These are phyloP conservation scores for Trichoderma sp. DNA, from an alignment of 2,329 filamentous ascomycete species.

Conservation along the genomic window DNA sequence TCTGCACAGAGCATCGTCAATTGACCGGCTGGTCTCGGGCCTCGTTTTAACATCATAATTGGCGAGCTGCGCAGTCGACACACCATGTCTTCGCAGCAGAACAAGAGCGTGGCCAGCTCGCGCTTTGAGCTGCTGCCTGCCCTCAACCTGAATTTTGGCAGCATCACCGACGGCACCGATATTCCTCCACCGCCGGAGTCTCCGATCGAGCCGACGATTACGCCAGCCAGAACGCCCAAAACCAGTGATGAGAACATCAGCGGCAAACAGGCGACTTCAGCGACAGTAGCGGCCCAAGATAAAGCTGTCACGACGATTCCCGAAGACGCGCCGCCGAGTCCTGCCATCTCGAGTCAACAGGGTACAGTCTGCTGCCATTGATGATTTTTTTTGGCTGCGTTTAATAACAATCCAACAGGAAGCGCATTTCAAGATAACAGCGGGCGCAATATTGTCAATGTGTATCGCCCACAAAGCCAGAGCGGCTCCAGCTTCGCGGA, in stretches of 20 bases:
- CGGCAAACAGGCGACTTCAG: conserved; percentile 27
- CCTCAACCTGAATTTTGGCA: conserved; percentile 62
- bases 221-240: conserved; percentile 46
- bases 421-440: conserved; percentile 50
- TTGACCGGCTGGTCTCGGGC: conserved; percentile 19
- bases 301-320: conserved; percentile 53
- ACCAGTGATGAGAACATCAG: conserved; percentile 29
- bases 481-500: conserved; percentile 54
- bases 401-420: conserved; percentile 59
- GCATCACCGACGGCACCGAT: conserved; percentile 63
- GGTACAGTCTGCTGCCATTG: conserved; percentile 62
- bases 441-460: conserved; percentile 42
- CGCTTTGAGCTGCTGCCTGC: conserved; percentile 60
- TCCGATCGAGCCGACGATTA: conserved; percentile 54
- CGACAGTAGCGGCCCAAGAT: conserved; percentile 47
- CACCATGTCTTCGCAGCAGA: conserved; percentile 41
- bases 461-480: conserved; percentile 54
- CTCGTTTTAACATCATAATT: conserved; percentile 7
- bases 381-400: conserved; percentile 54
- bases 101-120: conserved; percentile 37
- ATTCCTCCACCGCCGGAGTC: conserved; percentile 63
- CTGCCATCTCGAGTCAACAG: conserved; percentile 54
- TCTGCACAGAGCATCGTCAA: conserved; percentile 15
- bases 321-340: conserved; percentile 57
- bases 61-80: conserved; percentile 11